Percentiles rank a stretch among this genome's conserved stretches.
phyloP scores from a whole-genome alignment of 2,329 filamentous ascomycete species.

The Pestalotiopsis sp. region DNA sequence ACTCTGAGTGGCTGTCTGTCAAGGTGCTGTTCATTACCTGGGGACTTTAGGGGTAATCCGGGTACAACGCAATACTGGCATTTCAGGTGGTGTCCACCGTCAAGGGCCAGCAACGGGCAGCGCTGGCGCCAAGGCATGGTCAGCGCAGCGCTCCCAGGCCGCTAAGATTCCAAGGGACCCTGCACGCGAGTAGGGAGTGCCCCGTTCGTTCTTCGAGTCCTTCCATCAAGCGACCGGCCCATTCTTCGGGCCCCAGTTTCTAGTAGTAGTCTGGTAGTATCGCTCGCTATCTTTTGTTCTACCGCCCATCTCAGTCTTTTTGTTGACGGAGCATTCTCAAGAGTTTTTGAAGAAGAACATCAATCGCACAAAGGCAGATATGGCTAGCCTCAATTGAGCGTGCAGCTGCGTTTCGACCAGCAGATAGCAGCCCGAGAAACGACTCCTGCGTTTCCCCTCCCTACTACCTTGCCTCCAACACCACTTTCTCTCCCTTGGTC shows the following conservation, averaged over 20 bases:
- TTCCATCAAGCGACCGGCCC: background rate
- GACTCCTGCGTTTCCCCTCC: background rate
- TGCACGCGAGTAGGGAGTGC: background rate
- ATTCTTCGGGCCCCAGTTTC: constrained; percentile 1
- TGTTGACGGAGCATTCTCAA: background rate
- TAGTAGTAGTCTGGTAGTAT: background rate
- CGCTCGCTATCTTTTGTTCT: background rate
- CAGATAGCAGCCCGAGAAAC: constrained; percentile 1
- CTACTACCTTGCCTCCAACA: constrained; percentile 4
- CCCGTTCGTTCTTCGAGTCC: background rate
- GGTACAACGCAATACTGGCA: background rate
- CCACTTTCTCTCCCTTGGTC: constrained; percentile 8
- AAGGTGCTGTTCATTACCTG: background rate
- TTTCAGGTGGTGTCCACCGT: background rate
- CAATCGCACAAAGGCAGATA: background rate
- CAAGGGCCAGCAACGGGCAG: background rate
- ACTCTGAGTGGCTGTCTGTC: background rate
- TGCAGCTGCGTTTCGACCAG: constrained; percentile 2
- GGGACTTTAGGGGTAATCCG: background rate
- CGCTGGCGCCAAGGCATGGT: background rate
- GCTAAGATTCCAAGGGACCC: background rate
- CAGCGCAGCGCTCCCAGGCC: background rate
- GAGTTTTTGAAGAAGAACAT: background rate
- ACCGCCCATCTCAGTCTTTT: background rate
- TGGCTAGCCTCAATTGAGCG: constrained; percentile 2